Evolutionary conservation across 2,329 filamentous ascomycete species (phyloP), one percentile per base, ranked within the genome.

Genomic region (Aureobasidium sp.): DNA sequence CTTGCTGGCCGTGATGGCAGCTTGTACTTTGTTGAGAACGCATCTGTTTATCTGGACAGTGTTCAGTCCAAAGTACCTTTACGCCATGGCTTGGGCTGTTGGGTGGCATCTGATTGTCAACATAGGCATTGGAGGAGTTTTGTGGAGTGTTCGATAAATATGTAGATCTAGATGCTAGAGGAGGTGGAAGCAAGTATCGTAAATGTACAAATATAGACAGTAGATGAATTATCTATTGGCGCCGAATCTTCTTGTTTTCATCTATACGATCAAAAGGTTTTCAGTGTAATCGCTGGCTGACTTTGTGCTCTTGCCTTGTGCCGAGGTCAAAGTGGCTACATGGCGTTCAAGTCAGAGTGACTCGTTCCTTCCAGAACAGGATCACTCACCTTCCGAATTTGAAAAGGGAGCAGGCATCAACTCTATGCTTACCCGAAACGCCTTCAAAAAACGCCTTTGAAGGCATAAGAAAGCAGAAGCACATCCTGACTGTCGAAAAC

Each of bases 31-130:
- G 8, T 74, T 99, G 71, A 80, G 93, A 67, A 91, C 90, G 34
- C 94, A 99, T 79, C 75, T 99, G 63, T 99, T 99, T 72, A 92
- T 99, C 65, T 99, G 94, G 94, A 97, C 93, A 0, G 94, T 99
- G 12, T 99, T 99, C 74, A 96, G 90, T 66, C 94, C 94, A 0
- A 99, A 97, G 75, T 97, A 92, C 74, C 77, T 99, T 67, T 99
- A 96, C 73, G 89, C 86, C 66, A 88, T 94, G 80, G 91, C 88
- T 15, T 99, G 94, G 95, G 86, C 84, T 65, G 71, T 93, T 49
- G 89, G 84, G 8, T 90, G 92, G 77, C 93, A 99, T 82, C 72
- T 92, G 64, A 71, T 82, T 41, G 79, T 93, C 47, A 91, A 93
- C 72, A 68, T 92, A 37, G 78, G 45, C 11, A 3, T 63, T 25